Percentiles rank a stretch among this genome's conserved stretches.
These are phyloP conservation scores for Fereydounia khargensis DNA, from an alignment of 1,284 basidiomycete species.

Conservation along the genomic window DNA sequence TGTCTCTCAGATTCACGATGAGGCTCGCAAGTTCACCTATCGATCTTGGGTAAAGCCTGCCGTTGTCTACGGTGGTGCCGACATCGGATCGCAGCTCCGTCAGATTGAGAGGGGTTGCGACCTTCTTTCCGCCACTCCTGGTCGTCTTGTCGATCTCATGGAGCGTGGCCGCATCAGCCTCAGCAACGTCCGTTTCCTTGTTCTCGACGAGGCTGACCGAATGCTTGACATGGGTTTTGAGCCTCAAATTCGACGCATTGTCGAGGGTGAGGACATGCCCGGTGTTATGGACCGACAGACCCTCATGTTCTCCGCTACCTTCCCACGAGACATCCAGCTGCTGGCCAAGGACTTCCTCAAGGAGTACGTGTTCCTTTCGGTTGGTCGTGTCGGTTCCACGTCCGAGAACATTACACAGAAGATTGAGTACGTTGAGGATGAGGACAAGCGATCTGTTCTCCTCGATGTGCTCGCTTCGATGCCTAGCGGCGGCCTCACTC, in stretches of 20 bases:
- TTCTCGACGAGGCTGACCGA: constrained; percentile 98
- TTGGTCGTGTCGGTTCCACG: constrained; percentile 95
- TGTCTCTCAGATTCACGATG: constrained; percentile 98
- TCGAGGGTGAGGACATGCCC: constrained; percentile 98
- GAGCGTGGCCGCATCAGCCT: constrained; percentile 96
- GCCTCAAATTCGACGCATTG: constrained; percentile 96
- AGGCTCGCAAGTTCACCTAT: constrained; percentile 98
- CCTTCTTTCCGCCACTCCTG: constrained; percentile 94
- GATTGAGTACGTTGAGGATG: constrained; percentile 96
- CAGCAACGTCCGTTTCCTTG: constrained; percentile 93
- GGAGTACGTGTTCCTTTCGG: constrained; percentile 92
- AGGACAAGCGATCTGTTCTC: constrained; percentile 93
- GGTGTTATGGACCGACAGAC: constrained; percentile 88
- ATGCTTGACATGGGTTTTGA: constrained; percentile 99
- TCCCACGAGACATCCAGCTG: constrained; percentile 98
- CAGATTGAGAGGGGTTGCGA: constrained; percentile 95
- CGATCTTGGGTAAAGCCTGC: constrained; percentile 98
- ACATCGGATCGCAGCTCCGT: constrained; percentile 92
- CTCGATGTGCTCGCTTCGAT: constrained; percentile 89
- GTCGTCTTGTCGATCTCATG: constrained; percentile 96
- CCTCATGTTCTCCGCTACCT: constrained; percentile 99
- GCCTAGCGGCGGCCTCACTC: constrained; percentile 71
- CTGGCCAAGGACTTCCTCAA: constrained; percentile 83
- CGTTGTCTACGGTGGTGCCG: constrained; percentile 98
- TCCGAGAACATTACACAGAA: constrained; percentile 99